Percentiles rank a stretch among this genome's conserved stretches.
Evolutionary conservation across 192 early-diverging fungal species (phyloP).

Genomic region (Coemansia sp.): DNA sequence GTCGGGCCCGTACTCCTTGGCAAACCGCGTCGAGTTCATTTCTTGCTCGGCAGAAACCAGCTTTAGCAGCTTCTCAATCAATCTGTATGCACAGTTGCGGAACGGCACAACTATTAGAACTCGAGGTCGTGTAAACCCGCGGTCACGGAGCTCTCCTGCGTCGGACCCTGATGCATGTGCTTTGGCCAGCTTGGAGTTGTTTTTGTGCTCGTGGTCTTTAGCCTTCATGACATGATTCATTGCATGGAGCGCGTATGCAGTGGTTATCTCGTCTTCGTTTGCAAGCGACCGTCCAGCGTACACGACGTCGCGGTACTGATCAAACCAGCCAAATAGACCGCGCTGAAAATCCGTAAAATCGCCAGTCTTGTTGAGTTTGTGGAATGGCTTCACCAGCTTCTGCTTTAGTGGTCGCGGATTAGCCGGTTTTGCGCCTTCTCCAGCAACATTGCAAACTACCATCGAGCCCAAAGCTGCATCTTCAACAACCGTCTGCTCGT

Average conservation of each 20-base stretch:
- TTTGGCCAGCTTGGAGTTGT: constrained; percentile 70
- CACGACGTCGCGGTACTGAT: constrained; percentile 75
- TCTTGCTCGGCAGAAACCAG: constrained; percentile 80
- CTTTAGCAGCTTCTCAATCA: constrained; percentile 73
- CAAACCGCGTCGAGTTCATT: constrained; percentile 77
- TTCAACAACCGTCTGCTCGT: constrained; percentile 28
- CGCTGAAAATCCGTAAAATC: constrained; percentile 57
- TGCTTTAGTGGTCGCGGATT: constrained; percentile 36
- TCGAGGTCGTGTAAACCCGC: constrained; percentile 92
- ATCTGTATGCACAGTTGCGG: constrained; percentile 75
- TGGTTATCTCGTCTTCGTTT: constrained; percentile 70
- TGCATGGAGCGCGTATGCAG: constrained; percentile 75
- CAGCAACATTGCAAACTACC: constrained; percentile 27
- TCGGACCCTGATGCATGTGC: constrained; percentile 60
- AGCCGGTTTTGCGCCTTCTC: constrained; percentile 17
- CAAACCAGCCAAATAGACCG: constrained; percentile 62
- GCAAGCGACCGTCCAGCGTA: constrained; percentile 61
- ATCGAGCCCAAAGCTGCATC: constrained; percentile 39
- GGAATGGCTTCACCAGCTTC: constrained; percentile 31
- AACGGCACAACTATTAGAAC: constrained; percentile 89
- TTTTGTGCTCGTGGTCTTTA: constrained; percentile 64
- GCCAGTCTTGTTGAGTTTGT: constrained; percentile 29
- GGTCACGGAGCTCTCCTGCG: constrained; percentile 81
- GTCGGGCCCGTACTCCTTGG: constrained; percentile 70
- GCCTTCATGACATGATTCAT: constrained; percentile 90